Evolutionary conservation across 1,284 basidiomycete genomes (phyloP), one percentile per base, ranked within the genome.

Genomic region (Trichosporon ovoides): DNA sequence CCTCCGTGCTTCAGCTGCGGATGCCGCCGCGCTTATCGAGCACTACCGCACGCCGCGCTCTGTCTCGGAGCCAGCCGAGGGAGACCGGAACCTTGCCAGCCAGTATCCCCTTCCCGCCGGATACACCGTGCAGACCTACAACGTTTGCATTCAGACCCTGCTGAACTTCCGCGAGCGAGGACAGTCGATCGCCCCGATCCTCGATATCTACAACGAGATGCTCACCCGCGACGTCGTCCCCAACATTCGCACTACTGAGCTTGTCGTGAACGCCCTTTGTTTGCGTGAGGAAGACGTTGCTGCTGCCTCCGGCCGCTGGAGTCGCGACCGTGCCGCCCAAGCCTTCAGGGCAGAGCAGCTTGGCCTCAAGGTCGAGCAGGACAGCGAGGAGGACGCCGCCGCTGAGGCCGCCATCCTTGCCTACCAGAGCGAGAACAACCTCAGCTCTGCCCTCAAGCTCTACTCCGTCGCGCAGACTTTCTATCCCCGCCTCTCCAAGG

Each of bases 161-260:
- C 68, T 81, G 24, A 61, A 71, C 2, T 77, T 82, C 35, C 83
- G 87, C 58, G 56, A 65, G 19, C 62, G 70, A 12, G 85, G 84
- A 14, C 81, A 85, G 63, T 82, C 84, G 5, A 80, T 90, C 38
- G 78, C 80, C 0, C 72, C 82, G 38, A 77, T 92, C 51, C 76
- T 89, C 61, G 83, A 86, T 58, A 81, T 85, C 5, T 95, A 95
- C 80, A 84, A 88, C 67, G 81, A 85, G 56, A 85, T 94, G 82
- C 77, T 91, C 49, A 77, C 81, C n/a, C 79, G 79, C 43, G 83
- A 84, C 20, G 70, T 92, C 13, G 70, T 83, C 0, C 91, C 92
- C 16, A 86, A 87, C 64, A 67, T 79, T 11, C 69, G 75, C 37
- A 93, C 91, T 0, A 93, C 91, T 70, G 72, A 80, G n/a, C 77